Evolutionary conservation across 768 basidiomycete species (phyloP), one percentile per base, ranked within the genome.

Genomic region (Daedaleopsis sinensis): DNA sequence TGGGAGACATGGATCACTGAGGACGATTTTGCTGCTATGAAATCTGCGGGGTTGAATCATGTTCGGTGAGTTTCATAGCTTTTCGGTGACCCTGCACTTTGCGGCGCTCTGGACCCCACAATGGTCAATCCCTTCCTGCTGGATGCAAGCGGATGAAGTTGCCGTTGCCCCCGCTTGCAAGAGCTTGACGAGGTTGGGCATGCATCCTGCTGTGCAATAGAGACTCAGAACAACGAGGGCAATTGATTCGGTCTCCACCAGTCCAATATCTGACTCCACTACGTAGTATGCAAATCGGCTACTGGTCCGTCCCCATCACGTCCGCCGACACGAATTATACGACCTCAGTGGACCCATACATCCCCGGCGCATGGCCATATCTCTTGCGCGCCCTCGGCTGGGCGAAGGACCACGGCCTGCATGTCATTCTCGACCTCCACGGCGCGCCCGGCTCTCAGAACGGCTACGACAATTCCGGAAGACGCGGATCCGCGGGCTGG

Each of bases 401-500:
- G 83, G 92, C 92, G 1, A 78, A 78, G 43, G 76, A 79, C 24
- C 76, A 89, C 67, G 78, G 78, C 18, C 68, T 94, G 9, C 84
- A 88, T 57, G 86, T 91, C 59, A 85, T 94, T 61, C 68, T 94
- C 43, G 93, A 93, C 72, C 78, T 89, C 13, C 91, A 93, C 68
- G 90, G 89, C 27, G 89, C 86, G 5, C 86, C 89, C 0, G 88
- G 85, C 51, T 78, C 76, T 21, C 78, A 78, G 71, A 78, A 79
- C 61, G 88, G 89, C 3, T 90, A 85, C 72, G 90, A 91, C 72
- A 91, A 90, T 72, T 90, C 88, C 9, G 89, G 90, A 1, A 87
- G 87, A 68, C 77, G 83, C 36, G 66, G 70, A 21, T 76, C 76
- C 54, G 84, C 88, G 2, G 71, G 77, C 48, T 92, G 88, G 87